Evolutionary conservation across 441 rosid species (phyloP), one percentile per base, ranked within the genome.

Genomic region (Dalechampia spathulata): DNA sequence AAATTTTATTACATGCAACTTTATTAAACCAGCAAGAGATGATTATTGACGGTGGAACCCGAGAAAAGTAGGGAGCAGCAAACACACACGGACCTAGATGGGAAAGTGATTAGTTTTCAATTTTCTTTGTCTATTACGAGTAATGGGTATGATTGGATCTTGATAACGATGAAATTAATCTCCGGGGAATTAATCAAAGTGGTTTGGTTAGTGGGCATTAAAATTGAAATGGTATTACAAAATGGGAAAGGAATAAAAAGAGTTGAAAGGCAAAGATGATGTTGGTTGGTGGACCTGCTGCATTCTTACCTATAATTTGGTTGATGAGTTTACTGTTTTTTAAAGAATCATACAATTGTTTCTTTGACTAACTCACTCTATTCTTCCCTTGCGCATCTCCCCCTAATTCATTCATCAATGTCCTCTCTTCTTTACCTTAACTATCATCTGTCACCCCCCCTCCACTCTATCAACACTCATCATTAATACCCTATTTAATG

Each of bases 211-310:
- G n/a, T n/a, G n/a, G n/a, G n/a, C n/a, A n/a, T n/a, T n/a, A n/a
- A n/a, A n/a, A n/a, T n/a, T n/a, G n/a, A n/a, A n/a, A n/a, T n/a
- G n/a, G n/a, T n/a, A n/a, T n/a, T n/a, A n/a, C n/a, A 26, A 40
- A 20, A 41, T 26, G 37, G 49, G 57, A 30, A 36, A 21, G 19
- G 55, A 39, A 22, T 16, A 25, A 7, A 13, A 20, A 13, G 54
- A 40, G 45, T 58, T 63, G 68, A 63, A 65, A 59, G 20, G 57
- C 63, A 66, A 60, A 41, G 63, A 67, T 67, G 59, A 63, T 72
- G 72, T 67, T 67, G 75, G 69, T 67, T 57, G 76, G 66, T 63
- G 51, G 49, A 60, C 34, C 34, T n/a, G n/a, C n/a, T n/a, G 47
- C 63, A n/a, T 34, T 58, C 64, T 50, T 57, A 63, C 48, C 46